These are phyloP conservation scores for Odonthalia washingtoniensis DNA, from an alignment of 31 red algal species.

Conservation along the genomic window DNA sequence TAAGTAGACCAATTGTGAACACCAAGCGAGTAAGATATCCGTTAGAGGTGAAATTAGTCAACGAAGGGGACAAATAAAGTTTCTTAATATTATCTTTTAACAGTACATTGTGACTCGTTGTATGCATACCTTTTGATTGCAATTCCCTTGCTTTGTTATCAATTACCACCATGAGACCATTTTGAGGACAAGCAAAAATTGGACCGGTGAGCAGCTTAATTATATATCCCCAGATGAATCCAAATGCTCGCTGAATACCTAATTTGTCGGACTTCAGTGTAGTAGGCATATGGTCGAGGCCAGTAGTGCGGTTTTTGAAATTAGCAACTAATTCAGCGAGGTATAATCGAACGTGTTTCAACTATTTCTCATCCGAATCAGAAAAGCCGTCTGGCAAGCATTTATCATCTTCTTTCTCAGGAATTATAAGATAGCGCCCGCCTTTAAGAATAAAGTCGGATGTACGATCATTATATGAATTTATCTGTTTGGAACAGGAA, in stretches of 20 bases:
- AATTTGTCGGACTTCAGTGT: not conserved
- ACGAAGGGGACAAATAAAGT: not conserved
- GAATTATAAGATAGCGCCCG: too few relatives aligned
- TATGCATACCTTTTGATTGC: constrained; percentile 4
- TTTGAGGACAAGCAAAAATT: constrained; percentile 23
- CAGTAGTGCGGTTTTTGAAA: too few relatives aligned
- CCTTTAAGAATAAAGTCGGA: too few relatives aligned
- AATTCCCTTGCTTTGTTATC: constrained; percentile 5
- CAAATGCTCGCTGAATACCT: not conserved
- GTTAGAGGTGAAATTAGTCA: not conserved
- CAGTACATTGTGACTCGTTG: not conserved
- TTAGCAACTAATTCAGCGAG: constrained; percentile 28
- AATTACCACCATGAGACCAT: constrained; percentile 19
- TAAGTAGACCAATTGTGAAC: not conserved
- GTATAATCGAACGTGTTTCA: not conserved
- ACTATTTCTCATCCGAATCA: not conserved
- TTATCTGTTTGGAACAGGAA: too few relatives aligned
- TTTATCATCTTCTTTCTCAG: too few relatives aligned
- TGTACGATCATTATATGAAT: too few relatives aligned
- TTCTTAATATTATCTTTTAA: not conserved
- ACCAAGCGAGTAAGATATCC: not conserved
- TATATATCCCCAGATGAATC: constrained; percentile 4
- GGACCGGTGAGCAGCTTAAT: not conserved
- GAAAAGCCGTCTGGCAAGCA: constrained; percentile 1
- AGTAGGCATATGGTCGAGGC: too few relatives aligned